phyloP scores from a whole-genome alignment of 2,329 filamentous ascomycete genomes.

The Chaetomiaceae sp. region DNA sequence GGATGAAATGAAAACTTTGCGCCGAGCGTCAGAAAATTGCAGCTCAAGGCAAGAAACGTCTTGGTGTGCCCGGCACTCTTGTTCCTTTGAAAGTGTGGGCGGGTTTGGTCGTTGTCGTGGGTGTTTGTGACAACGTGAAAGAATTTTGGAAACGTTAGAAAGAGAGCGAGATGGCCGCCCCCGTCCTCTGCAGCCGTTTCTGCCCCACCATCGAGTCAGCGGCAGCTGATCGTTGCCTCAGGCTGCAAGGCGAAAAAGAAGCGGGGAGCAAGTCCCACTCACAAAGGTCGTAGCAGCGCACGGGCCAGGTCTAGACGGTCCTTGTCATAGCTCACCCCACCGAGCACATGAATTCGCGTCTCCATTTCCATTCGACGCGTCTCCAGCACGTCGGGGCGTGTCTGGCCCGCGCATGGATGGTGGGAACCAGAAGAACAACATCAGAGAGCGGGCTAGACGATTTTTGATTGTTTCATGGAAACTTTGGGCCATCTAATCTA shows the following conservation, averaged over 20 bases:
- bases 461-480: not conserved
- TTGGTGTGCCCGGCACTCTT: slow-evolving; percentile 4
- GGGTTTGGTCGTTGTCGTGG: slow-evolving; percentile 16
- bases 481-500: too few relatives aligned
- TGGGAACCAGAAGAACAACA: too few relatives aligned
- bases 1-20: not conserved
- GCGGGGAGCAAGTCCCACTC: too few relatives aligned
- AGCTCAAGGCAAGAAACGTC: not conserved
- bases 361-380: not conserved
- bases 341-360: slow-evolving; percentile 17
- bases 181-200: not conserved
- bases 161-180: slow-evolving; percentile 21
- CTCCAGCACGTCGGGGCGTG: too few relatives aligned
- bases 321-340: too few relatives aligned
- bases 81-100: slow-evolving; percentile 9
- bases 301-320: not conserved
- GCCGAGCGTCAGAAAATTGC: slow-evolving; percentile 4
- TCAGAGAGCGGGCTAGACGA: too few relatives aligned
- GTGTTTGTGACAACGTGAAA: slow-evolving; percentile 26
- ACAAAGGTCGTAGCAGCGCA: not conserved
- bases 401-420: too few relatives aligned
- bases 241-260: not conserved
- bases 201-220: slow-evolving; percentile 16
- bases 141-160: slow-evolving; percentile 25
- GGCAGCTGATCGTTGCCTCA: slow-evolving; percentile 13